phyloP scores from a whole-genome alignment of 1,284 basidiomycete genomes.

The Cryptococcus sp. region DNA sequence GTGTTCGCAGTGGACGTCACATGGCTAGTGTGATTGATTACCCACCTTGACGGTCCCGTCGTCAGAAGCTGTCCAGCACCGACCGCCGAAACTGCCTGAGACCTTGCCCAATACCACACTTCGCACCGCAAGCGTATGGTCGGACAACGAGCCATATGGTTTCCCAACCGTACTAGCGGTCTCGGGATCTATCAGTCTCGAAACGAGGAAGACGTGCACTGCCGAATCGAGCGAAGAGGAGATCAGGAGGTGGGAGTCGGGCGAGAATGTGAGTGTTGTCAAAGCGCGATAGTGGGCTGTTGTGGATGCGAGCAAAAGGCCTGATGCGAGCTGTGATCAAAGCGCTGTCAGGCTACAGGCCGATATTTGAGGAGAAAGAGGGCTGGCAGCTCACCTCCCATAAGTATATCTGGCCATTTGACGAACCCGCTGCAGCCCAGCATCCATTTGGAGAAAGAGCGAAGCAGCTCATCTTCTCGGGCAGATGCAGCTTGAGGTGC shows the following conservation, averaged over 20 bases:
- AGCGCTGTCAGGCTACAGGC: not conserved
- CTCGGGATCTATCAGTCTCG: constrained; percentile 50
- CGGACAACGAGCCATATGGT: constrained; percentile 78
- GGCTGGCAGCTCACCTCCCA: constrained; percentile 75
- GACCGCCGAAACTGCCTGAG: constrained; percentile 32
- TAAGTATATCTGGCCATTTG: constrained; percentile 84
- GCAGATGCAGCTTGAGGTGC: constrained; percentile 79
- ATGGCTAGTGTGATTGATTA: constrained; percentile 1
- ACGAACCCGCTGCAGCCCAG: constrained; percentile 83
- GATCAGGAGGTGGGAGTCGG: constrained; percentile 75
- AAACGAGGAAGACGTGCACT: constrained; percentile 83
- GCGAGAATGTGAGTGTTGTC: constrained; percentile 77
- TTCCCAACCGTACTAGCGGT: constrained; percentile 44
- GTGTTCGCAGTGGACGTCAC: not conserved
- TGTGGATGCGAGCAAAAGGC: constrained; percentile 83
- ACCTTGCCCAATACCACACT: constrained; percentile 72
- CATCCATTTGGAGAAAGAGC: constrained; percentile 70
- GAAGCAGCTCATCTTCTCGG: constrained; percentile 82
- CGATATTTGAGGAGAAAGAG: not conserved
- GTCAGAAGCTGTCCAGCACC: constrained; percentile 70
- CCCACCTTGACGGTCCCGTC: constrained; percentile 90
- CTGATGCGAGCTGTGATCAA: constrained; percentile 73
- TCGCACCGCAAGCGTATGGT: constrained; percentile 88
- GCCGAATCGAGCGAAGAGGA: constrained; percentile 88
- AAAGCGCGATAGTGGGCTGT: constrained; percentile 93